Conservation (phyloP, 2,329 filamentous ascomycete species). For the Graphiopsis chlorocephala region DNA sequence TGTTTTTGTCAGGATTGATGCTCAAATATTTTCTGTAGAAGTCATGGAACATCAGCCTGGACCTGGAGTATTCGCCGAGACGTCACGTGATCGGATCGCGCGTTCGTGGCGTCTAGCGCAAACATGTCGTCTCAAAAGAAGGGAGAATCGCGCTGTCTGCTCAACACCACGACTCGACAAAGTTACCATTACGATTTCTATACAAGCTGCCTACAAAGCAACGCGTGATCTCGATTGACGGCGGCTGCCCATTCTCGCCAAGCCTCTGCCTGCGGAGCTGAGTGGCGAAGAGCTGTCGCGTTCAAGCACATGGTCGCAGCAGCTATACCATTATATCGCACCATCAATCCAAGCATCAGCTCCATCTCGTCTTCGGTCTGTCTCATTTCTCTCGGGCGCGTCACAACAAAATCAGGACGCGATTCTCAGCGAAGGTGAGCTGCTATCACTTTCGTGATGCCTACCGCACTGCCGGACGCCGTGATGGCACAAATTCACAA, state of each 20-base stretch:
- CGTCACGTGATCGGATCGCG: neutral
- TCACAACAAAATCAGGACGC: neutral
- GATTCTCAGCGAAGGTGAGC: neutral
- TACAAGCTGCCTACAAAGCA: neutral
- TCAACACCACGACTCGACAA: neutral
- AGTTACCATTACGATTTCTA: neutral
- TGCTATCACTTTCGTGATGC: neutral
- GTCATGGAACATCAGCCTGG: neutral
- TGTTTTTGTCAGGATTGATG: neutral
- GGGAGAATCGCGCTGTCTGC: neutral
- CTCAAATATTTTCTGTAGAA: neutral
- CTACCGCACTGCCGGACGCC: constrained; percentile 13
- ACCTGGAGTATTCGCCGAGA: neutral
- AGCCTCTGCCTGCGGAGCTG: neutral
- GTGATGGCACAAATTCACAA: constrained; percentile 14
- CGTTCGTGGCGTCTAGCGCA: neutral
- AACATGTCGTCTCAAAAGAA: neutral
- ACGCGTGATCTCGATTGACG: neutral
- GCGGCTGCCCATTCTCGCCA: neutral
- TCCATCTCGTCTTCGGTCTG: neutral
- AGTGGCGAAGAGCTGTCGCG: neutral
- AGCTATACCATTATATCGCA: neutral
- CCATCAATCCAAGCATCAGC: neutral
- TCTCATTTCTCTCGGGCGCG: neutral
- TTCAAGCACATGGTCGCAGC: neutral